These are phyloP conservation scores for Castanea mollissima DNA, from an alignment of 306 rosid genomes.

Conservation along the genomic window DNA sequence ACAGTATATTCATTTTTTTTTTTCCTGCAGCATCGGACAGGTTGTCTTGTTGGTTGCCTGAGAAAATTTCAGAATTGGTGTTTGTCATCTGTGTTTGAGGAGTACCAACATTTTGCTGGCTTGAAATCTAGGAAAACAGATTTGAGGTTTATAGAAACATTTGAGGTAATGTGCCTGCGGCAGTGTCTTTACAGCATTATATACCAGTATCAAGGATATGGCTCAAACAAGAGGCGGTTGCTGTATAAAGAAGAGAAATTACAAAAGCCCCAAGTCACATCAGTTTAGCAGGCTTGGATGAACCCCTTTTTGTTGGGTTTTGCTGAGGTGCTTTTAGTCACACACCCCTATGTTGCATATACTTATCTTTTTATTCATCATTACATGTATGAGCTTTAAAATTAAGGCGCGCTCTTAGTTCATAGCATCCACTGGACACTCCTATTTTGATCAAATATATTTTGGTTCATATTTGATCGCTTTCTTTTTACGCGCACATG, in stretches of 20 bases:
- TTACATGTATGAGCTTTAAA: background rate
- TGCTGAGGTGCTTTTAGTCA: background rate
- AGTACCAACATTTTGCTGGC: constrained; percentile 78
- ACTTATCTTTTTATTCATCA: background rate
- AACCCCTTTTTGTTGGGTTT: background rate
- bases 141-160: constrained; percentile 65
- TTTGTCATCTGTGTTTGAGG: constrained; percentile 75
- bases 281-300: constrained; percentile 35
- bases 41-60: constrained; percentile 89
- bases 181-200: constrained; percentile 92
- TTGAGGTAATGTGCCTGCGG: constrained; percentile 55
- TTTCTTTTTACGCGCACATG: background rate
- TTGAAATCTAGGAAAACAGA: constrained; percentile 66
- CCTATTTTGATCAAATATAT: background rate
- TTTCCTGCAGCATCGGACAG: constrained; percentile 81
- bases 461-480: too few species aligned
- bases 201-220: constrained; percentile 88
- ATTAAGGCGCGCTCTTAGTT: background rate
- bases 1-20: background rate
- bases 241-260: constrained; percentile 62
- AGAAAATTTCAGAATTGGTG: constrained; percentile 96
- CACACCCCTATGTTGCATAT: constrained; percentile 11
- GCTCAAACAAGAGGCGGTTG: constrained; percentile 76
- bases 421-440: background rate
- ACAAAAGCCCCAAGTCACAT: constrained; percentile 63